Base-by-base conservation (phyloP, 805 yeast species). In the Blastobotrys peoriensis region DNA sequence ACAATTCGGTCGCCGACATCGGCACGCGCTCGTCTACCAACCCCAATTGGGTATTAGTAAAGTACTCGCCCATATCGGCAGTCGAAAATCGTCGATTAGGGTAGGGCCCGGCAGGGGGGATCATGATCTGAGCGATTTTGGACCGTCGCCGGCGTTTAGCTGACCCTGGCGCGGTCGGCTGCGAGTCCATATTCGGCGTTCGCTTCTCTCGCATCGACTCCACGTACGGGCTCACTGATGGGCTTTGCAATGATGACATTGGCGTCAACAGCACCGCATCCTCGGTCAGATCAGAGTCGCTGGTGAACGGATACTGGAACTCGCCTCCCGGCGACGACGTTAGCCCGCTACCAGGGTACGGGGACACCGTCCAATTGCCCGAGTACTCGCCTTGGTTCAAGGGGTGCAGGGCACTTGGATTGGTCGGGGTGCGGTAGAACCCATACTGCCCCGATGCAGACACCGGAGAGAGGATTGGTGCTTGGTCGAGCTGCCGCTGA, bases 201-300 rank as follows among this genome's bases (percentile, higher is more conserved):
- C 38, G 38, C 10, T 35, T 35, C 38, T 35, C 38, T 6, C 38
- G 38, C 22, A n/a, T 20, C 16, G 41, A 22, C 8, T 37, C 43
- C 4, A 38, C 16, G 25, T 25, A 43, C 2, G 46, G 43, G 25
- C 43, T 34, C 28, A 34, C 19, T 10, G 23, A 18, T 9, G 47
- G 47, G 15, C 40, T 33, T 30, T 44, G 47, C 30, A 44, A 25
- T n/a, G 47, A 38, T 6, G 47, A 44, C 21, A 44, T 13, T 9
- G 47, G 47, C 16, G 47, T 44, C 28, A 44, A 39, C 18, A 44
- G 17, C 17, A 19, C 19, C 15, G 22, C 38, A 16, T 22, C 42
- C n/a, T 40, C 41, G 15, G 16, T 35, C 22, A 25, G 13, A 8
- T 25, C 30, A 25, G 10, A 8, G 13, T 25, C 30, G 30, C 13